A percentile compares a stretch with the other conserved stretches of the same genome.
Conservation (phyloP, 345 rosid species). For the Triadica sebifera region DNA sequence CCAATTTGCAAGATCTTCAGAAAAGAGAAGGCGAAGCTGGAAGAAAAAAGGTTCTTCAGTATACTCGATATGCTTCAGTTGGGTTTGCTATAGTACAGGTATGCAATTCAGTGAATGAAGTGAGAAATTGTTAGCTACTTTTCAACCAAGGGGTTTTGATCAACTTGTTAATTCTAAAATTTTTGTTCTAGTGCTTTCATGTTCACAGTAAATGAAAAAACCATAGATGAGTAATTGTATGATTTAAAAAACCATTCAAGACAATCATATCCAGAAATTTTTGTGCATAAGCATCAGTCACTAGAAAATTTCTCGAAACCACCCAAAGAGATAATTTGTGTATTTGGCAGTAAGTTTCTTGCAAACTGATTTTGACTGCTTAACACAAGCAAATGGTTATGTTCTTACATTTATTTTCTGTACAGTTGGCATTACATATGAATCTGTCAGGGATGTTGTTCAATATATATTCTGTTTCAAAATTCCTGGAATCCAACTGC, state of each 20-base stretch:
- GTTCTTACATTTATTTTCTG: constrained; percentile 3
- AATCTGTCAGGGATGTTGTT: neutral
- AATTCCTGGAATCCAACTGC: neutral
- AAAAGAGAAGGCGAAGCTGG: constrained; percentile 99
- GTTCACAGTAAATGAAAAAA: neutral
- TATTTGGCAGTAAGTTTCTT: constrained; percentile 1
- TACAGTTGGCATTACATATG: neutral
- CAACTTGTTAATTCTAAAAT: constrained; percentile 4
- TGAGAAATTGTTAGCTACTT: constrained; percentile 3
- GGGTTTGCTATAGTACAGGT: constrained; percentile 91
- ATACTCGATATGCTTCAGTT: constrained; percentile 89
- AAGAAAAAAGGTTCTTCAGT: constrained; percentile 90
- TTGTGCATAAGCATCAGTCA: neutral
- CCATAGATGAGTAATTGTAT: neutral
- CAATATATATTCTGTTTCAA: neutral
- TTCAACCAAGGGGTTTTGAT: constrained; percentile 6
- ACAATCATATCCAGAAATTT: neutral
- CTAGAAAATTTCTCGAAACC: neutral
- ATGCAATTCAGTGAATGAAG: constrained; percentile 4
- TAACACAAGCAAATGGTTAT: neutral
- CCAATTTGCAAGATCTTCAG: constrained; percentile 99
- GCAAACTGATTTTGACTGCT: neutral
- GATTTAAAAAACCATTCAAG: neutral
- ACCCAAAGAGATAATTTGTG: constrained; percentile 3
- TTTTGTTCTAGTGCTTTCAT: neutral